Conservation (phyloP, 2,329 filamentous ascomycete species). For the Endoconidiophora polonica region DNA sequence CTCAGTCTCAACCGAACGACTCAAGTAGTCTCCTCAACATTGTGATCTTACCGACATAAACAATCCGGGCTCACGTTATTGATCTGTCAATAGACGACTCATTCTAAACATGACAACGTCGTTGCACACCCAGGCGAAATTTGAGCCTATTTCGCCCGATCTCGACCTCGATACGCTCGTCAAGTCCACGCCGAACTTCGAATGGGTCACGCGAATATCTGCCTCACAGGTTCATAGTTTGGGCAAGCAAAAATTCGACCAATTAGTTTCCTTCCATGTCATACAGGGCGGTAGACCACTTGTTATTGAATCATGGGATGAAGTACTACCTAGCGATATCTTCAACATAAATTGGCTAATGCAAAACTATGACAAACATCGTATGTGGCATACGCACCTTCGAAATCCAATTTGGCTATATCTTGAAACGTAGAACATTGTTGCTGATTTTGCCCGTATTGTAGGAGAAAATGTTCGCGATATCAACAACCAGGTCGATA, state of each 20-base stretch:
- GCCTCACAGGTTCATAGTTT: constrained; percentile 62
- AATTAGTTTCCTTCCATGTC: constrained; percentile 68
- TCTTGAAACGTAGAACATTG: background rate
- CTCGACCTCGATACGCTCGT: constrained; percentile 64
- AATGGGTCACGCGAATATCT: constrained; percentile 68
- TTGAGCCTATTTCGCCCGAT: constrained; percentile 77
- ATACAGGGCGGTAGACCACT: constrained; percentile 73
- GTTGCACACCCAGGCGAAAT: constrained; percentile 67
- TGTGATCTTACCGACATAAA: background rate
- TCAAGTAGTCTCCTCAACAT: background rate
- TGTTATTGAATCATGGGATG: constrained; percentile 78
- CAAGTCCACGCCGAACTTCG: constrained; percentile 65
- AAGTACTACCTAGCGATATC: constrained; percentile 54
- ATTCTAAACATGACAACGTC: constrained; percentile 51
- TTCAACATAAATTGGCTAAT: constrained; percentile 74
- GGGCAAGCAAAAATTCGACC: constrained; percentile 66
- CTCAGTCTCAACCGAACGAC: background rate
- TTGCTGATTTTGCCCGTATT: background rate
- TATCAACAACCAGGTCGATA: constrained; percentile 51
- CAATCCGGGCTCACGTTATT: background rate
- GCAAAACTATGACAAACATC: constrained; percentile 60
- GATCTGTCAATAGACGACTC: background rate
- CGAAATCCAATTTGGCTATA: background rate
- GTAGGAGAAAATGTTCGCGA: constrained; percentile 74
- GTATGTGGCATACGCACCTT: constrained; percentile 29